A percentile compares a stretch with the other conserved stretches of the same genome.
Conservation (phyloP, 202 grass and related monocot species). For the Bolboschoenoplectus hybrid region DNA sequence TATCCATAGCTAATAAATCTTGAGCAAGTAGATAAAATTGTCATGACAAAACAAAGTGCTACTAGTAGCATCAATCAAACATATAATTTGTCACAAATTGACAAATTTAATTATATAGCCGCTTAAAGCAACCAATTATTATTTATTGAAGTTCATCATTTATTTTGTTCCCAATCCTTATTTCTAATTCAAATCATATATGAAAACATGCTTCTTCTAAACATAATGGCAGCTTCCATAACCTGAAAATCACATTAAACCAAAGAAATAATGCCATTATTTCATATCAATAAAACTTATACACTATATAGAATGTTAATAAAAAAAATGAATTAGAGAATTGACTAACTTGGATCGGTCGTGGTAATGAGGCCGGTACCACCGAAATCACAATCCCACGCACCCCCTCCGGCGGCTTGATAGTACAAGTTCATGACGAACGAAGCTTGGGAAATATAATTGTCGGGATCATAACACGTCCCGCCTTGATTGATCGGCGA, state of each 20-base stretch:
- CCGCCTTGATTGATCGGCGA: conserved; percentile 46
- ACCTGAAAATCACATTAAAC: conserved; percentile 17
- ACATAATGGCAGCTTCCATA: conserved; percentile 32
- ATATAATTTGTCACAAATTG: conserved; percentile 10
- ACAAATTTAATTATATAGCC: background rate
- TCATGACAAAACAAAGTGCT: background rate
- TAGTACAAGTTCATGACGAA: conserved; percentile 81
- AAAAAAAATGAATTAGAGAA: background rate
- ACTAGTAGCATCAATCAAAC: background rate
- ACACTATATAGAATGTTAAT: background rate
- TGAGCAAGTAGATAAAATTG: background rate
- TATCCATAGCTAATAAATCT: background rate
- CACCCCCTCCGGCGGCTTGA: conserved; percentile 55
- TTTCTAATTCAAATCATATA: background rate
- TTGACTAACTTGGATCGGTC: conserved; percentile 62
- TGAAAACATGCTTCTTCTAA: background rate
- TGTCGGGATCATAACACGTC: conserved; percentile 31
- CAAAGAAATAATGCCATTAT: background rate
- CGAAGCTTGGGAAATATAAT: conserved; percentile 40
- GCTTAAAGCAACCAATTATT: background rate
- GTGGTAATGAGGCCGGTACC: conserved; percentile 60
- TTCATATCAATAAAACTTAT: background rate
- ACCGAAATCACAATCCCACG: conserved; percentile 78
- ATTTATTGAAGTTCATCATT: background rate
- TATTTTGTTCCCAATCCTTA: conserved; percentile 16